Conservation (phyloP, 306 rosid genomes). For the Casuarina glauca region DNA sequence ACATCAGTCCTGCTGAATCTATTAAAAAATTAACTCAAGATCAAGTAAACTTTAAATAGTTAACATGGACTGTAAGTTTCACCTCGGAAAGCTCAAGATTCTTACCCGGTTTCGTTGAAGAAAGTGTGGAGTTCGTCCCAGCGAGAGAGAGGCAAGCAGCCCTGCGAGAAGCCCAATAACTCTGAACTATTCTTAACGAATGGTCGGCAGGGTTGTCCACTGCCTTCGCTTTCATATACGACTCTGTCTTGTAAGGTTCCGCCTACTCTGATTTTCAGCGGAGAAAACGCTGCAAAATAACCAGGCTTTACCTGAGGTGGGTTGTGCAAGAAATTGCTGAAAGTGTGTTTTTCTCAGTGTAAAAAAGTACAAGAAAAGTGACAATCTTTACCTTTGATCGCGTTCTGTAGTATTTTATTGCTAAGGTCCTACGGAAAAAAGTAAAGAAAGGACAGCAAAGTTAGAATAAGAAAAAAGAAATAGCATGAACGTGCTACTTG, state of each 20-base stretch:
- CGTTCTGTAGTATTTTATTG: constrained; percentile 66
- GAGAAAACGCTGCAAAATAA: constrained; percentile 84
- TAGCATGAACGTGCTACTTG: neutral
- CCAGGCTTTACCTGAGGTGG: constrained; percentile 16
- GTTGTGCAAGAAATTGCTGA: neutral
- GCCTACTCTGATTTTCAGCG: constrained; percentile 84
- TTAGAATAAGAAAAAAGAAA: constrained; percentile 19
- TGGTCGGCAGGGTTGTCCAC: constrained; percentile 48
- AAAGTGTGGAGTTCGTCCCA: constrained; percentile 89
- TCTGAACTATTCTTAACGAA: constrained; percentile 43
- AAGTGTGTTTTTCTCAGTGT: too few species aligned
- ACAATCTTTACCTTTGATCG: constrained; percentile 64
- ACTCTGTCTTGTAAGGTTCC: constrained; percentile 86
- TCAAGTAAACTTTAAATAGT: too few species aligned
- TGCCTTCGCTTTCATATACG: constrained; percentile 60
- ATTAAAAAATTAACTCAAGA: too few species aligned
- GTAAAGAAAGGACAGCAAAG: neutral
- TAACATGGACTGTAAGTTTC: neutral
- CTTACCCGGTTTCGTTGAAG: constrained; percentile 82
- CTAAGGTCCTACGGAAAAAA: constrained; percentile 61
- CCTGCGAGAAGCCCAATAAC: constrained; percentile 64
- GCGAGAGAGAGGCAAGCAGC: constrained; percentile 74
- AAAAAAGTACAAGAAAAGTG: constrained; percentile 8
- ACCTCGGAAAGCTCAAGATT: neutral
- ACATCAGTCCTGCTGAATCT: too few species aligned